A percentile compares a stretch with the other conserved stretches of the same genome.
These are phyloP conservation scores for Ceratocystis harringtonii DNA, from an alignment of 2,329 filamentous ascomycete species.

Conservation along the genomic window DNA sequence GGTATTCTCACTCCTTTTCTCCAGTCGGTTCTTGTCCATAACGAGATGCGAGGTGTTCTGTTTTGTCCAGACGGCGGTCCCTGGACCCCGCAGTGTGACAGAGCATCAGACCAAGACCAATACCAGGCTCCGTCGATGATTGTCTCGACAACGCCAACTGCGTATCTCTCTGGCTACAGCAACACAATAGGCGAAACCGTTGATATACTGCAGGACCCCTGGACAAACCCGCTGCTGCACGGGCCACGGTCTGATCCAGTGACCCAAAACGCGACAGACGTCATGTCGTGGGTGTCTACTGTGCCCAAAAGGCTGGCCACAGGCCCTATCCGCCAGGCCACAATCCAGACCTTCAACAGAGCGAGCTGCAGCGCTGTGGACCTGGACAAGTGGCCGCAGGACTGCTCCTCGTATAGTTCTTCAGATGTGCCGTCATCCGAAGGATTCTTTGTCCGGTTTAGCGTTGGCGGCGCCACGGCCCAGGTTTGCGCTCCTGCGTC, in stretches of 20 bases:
- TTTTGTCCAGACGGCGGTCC: conserved; percentile 11
- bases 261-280: conserved; percentile 8
- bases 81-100: conserved; percentile 13
- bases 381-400: not conserved
- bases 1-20: conserved; percentile 13
- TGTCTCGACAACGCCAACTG: conserved; percentile 11
- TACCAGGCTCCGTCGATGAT: conserved; percentile 12
- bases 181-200: conserved; percentile 12
- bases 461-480: not conserved
- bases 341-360: conserved; percentile 9
- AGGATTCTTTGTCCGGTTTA: conserved; percentile 8
- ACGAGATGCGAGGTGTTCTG: conserved; percentile 9
- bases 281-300: conserved; percentile 13
- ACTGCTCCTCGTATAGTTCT: conserved; percentile 9
- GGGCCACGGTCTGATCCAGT: conserved; percentile 10
- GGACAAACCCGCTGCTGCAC: conserved; percentile 7
- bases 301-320: conserved; percentile 10
- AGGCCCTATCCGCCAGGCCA: conserved; percentile 13
- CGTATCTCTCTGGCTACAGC: conserved; percentile 13
- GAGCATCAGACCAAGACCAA: not conserved
- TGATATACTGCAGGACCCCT: conserved; percentile 1
- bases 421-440: conserved; percentile 6
- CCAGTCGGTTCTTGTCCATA: conserved; percentile 8
- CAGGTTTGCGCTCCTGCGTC: conserved; percentile 12
- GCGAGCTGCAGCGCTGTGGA: conserved; percentile 8